Conservation (phyloP, 2,329 filamentous ascomycete genomes). For the Chaetomium sp. region DNA sequence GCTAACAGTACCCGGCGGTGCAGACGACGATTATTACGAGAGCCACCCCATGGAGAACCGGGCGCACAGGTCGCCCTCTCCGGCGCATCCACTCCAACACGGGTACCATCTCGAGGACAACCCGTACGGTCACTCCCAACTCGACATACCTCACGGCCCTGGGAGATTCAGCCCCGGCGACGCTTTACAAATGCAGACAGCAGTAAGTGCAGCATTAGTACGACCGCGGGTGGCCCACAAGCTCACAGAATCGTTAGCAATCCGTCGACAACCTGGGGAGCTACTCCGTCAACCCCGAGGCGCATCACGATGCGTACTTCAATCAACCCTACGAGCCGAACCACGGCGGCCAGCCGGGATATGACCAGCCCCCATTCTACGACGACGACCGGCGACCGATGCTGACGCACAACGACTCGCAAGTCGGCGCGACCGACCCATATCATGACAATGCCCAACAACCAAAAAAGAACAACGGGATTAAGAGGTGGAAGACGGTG, state of each 20-base stretch:
- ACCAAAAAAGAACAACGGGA: constrained; percentile 40
- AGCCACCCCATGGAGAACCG: constrained; percentile 47
- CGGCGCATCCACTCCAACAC: constrained; percentile 64
- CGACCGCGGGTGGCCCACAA: background rate
- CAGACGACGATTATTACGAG: constrained; percentile 57
- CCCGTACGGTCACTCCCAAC: constrained; percentile 56
- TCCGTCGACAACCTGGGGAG: constrained; percentile 46
- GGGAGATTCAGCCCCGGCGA: constrained; percentile 59
- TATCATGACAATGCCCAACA: constrained; percentile 40
- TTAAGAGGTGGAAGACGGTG: constrained; percentile 95
- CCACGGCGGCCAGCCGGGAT: constrained; percentile 39
- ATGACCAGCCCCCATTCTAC: constrained; percentile 48
- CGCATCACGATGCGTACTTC: constrained; percentile 83
- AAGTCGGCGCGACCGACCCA: constrained; percentile 33
- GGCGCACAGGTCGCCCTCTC: constrained; percentile 64
- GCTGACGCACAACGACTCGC: constrained; percentile 54
- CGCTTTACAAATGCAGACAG: constrained; percentile 74
- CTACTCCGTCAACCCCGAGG: constrained; percentile 73
- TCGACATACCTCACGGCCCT: constrained; percentile 64
- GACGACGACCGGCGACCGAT: constrained; percentile 72
- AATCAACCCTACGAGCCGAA: constrained; percentile 73
- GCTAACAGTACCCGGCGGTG: constrained; percentile 18
- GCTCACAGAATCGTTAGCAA: constrained; percentile 34
- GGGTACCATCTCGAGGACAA: constrained; percentile 80
- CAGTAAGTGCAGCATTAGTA: constrained; percentile 49